Evolutionary conservation across 495 filamentous ascomycete genomes (phyloP), one percentile per base, ranked within the genome.

Genomic region (Xylaria grammica): DNA sequence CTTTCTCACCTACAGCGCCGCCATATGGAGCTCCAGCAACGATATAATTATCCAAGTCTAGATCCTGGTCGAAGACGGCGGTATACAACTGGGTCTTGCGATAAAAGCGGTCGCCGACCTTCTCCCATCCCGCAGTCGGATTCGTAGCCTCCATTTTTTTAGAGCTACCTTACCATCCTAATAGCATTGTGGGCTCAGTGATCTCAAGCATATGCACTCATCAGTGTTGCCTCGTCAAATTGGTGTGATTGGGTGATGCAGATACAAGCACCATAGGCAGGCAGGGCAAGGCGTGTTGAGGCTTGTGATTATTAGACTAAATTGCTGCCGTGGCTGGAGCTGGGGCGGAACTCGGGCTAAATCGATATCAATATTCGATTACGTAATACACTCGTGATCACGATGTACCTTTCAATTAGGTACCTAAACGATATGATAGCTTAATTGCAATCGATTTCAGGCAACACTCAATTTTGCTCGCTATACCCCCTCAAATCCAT

Each of bases 1-100:
- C 65, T 51, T 30, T 58, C 85, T 68, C 88, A 96, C 93, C 93
- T 76, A 97, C 82, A 71, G 96, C 94, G 66, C 95, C 95, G 68
- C 90, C 91, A 75, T 94, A 97, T n/a, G 94, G 93, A 71, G 96
- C 96, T 66, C 93, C 95, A 38, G 87, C 89, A 71, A 97, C 87
- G 72, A 96, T 83, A 81, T 96, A 97, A 80, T 96, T 94, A 76
- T 97, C 94, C 72, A 99, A 84, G 79, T 99, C 94, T 59, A 97
- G 82, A 69, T 97, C 92, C 65, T 90, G 87, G 72, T 94, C 90
- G 78, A 97, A 98, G 68, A 99, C 84, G 65, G 87, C 90, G 62
- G 92, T 93, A 81, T 98, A 99, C 38, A 97, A 84, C 75, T 92
- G 89, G 29, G 91, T 88, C 78, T 95, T 97, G 74, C 94, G 90